Evolutionary conservation across 2,329 filamentous ascomycete species (phyloP), one percentile per base, ranked within the genome.

Genomic region (Onygenales sp.): DNA sequence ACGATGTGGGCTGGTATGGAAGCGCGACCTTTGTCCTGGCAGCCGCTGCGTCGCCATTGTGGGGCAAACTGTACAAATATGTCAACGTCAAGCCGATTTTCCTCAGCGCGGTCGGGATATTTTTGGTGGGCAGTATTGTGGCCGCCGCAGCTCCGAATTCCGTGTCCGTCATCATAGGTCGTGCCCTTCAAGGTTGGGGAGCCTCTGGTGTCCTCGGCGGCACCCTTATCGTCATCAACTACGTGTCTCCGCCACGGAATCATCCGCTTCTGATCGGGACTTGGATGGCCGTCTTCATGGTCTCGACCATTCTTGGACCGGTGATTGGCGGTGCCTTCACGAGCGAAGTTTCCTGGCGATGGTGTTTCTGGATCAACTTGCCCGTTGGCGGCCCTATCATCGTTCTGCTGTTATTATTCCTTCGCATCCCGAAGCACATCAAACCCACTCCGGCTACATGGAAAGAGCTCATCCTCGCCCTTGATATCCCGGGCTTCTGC

Each of bases 401-500:
- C 34, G 40, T 34, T 39, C 14, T 49, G 31, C 14, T 46, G 3
- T 52, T 56, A 8, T 47, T 60, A 8, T 37, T 52, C 11, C 40
- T 57, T 2, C 42, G 44, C 54, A 36, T 52, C 51, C 47, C 58
- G 6, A 46, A 47, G 3, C 58, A 58, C 21, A 48, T 52, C 7
- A 56, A 56, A 39, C 56, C 55, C n/a, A 39, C 39, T 17, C 50
- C n/a, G 21, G 56, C 27, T 21, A 46, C 50, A 34, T 52, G 33
- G 45, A 53, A 6, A 40, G 53, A 57, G 52, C 58, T 55, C 49
- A 57, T 65, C 27, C 42, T 59, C 2, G 57, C 58, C 21, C 57
- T 65, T 43, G 63, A 65, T 52, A 46, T 63, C 40, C 53, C 56
- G 3, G 63, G 63, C 21, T 61, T 56, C 42, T 51, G 44, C 14